Conservation (phyloP, 495 filamentous ascomycete species). For the Durotheca rogersii region DNA sequence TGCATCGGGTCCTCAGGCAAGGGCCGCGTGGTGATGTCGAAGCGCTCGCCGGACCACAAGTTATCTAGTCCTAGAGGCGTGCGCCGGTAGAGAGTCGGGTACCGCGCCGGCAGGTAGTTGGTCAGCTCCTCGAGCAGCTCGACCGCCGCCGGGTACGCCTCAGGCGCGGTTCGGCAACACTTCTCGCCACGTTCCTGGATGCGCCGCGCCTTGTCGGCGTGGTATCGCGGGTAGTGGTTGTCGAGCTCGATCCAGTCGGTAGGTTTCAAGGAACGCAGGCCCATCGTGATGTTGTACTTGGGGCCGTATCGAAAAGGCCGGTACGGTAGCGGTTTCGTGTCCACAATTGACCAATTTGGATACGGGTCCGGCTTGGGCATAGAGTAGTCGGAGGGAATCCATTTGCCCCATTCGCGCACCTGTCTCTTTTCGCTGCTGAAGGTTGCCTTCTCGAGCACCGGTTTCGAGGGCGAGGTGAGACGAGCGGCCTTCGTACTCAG, state of each 20-base stretch:
- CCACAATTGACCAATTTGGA: slow-evolving; percentile 66
- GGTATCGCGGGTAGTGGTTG: slow-evolving; percentile 75
- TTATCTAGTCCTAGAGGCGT: slow-evolving; percentile 71
- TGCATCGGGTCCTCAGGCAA: slow-evolving; percentile 81
- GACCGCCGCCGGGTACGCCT: slow-evolving; percentile 72
- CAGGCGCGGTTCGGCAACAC: slow-evolving; percentile 70
- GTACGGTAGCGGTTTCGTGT: slow-evolving; percentile 78
- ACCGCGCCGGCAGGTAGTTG: slow-evolving; percentile 76
- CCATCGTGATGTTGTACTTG: slow-evolving; percentile 74
- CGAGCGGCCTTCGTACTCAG: slow-evolving; percentile 11
- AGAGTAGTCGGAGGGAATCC: slow-evolving; percentile 69
- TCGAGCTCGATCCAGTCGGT: slow-evolving; percentile 91
- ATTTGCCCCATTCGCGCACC: slow-evolving; percentile 52
- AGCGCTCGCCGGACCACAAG: slow-evolving; percentile 67
- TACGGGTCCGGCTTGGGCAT: slow-evolving; percentile 67
- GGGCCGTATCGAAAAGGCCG: slow-evolving; percentile 83
- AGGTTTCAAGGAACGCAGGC: slow-evolving; percentile 73
- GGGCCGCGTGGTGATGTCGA: slow-evolving; percentile 67
- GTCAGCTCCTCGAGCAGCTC: slow-evolving; percentile 78
- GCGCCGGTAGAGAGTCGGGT: slow-evolving; percentile 69
- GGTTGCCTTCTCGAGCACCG: slow-evolving; percentile 21
- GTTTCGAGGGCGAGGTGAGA: slow-evolving; percentile 28
- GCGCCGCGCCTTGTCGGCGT: slow-evolving; percentile 69
- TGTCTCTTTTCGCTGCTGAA: slow-evolving; percentile 18
- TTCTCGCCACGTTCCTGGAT: slow-evolving; percentile 70